Evolutionary conservation across 768 basidiomycete species (phyloP).

Genomic region (Hypholoma sublateritium): DNA sequence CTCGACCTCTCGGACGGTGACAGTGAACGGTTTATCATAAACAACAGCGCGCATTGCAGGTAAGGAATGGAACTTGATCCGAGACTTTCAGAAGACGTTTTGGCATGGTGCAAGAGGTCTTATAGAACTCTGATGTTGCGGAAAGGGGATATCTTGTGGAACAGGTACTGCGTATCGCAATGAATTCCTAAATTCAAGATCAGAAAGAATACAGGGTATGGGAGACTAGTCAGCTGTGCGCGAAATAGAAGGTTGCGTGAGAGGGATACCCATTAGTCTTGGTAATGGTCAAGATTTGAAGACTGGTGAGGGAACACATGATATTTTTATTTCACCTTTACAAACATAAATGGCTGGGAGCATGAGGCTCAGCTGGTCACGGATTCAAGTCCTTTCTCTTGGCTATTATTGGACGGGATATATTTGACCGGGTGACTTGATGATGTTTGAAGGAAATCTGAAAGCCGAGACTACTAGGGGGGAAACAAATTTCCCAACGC

Average conservation of each 20-base stretch:
- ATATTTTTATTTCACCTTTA: not conserved
- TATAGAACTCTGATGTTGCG: not conserved
- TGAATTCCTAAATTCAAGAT: no score
- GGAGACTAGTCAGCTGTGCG: constrained; percentile 3
- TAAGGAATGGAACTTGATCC: not conserved
- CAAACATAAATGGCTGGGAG: no score
- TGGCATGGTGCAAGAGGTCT: no score
- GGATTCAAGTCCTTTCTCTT: no score
- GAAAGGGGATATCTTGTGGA: not conserved
- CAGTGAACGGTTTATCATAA: constrained; percentile 48
- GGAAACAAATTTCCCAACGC: not conserved
- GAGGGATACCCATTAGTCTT: not conserved
- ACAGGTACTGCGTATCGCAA: no score
- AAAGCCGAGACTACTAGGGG: no score
- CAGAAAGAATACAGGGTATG: not conserved
- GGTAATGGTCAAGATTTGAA: not conserved
- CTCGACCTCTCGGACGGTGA: constrained; percentile 44
- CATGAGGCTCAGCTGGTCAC: no score
- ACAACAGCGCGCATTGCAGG: constrained; percentile 52
- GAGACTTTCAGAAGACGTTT: not conserved
- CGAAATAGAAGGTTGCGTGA: constrained; percentile 4
- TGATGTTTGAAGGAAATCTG: no score
- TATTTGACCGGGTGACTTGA: no score
- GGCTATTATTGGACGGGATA: no score
- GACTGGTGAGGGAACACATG: not conserved